Evolutionary conservation across 768 basidiomycete genomes (phyloP).

Genomic region (Udeniomyces megalosporus): DNA sequence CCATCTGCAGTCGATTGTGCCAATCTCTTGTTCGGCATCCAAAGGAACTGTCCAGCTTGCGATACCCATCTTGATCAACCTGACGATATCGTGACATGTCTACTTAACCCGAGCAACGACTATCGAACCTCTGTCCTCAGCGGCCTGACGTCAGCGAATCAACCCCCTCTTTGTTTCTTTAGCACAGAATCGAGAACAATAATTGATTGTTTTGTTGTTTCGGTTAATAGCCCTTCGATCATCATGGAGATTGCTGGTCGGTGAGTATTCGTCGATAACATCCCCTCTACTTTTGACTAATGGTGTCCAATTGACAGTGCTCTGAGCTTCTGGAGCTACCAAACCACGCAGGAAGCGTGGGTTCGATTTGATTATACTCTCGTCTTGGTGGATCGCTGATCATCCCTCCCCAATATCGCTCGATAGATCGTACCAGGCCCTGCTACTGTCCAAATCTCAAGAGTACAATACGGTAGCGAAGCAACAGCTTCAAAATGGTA

Average conservation of each 20-base stretch:
- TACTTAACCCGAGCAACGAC: conserved; percentile 20
- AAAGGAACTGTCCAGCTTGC: conserved; percentile 20
- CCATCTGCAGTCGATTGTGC: conserved; percentile 20
- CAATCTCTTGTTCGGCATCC: conserved; percentile 18
- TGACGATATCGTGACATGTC: conserved; percentile 5
- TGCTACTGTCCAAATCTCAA: conserved; percentile 8
- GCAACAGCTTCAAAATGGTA: conserved; percentile 1
- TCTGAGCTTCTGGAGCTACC: conserved; percentile 16
- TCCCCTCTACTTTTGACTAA: neutral
- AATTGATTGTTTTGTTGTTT: no score
- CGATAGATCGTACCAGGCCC: conserved; percentile 4
- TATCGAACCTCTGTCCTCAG: conserved; percentile 17
- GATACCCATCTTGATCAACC: conserved; percentile 18
- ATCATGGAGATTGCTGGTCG: conserved; percentile 13
- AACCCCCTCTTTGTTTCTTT: no score
- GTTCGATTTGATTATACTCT: neutral
- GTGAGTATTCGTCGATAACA: neutral
- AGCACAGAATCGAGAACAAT: no score
- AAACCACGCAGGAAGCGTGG: conserved; percentile 11
- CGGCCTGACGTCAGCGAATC: neutral
- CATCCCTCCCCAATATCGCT: neutral
- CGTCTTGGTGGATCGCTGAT: neutral
- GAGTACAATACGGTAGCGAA: neutral
- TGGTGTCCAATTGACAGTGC: neutral
- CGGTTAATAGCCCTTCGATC: conserved; percentile 10